Conservation (phyloP, 306 rosid genomes). For the Cicer cuneatum region DNA sequence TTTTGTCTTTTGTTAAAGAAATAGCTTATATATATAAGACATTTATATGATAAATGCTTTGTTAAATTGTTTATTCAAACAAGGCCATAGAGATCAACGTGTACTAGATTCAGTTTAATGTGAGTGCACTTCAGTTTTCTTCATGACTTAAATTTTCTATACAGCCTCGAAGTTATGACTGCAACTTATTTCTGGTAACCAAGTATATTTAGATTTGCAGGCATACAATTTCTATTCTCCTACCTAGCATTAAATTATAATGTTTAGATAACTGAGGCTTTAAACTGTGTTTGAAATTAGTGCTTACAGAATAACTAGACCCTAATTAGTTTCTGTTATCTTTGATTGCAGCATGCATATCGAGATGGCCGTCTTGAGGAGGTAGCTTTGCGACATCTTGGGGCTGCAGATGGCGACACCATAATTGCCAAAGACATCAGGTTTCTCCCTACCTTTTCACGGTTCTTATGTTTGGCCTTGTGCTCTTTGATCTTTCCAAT, state of each 20-base stretch:
- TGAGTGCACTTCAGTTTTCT: constrained; percentile 5
- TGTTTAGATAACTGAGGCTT: constrained; percentile 25
- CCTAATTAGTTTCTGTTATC: constrained; percentile 42
- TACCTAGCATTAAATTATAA: constrained; percentile 4
- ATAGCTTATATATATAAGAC: too few relatives aligned
- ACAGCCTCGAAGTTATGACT: background rate
- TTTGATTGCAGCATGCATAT: constrained; percentile 77
- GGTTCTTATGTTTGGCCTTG: constrained; percentile 2
- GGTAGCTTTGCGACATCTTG: constrained; percentile 82
- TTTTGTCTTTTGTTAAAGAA: too few relatives aligned
- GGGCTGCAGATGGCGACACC: constrained; percentile 81
- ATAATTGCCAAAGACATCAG: constrained; percentile 88
- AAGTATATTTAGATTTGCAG: constrained; percentile 23
- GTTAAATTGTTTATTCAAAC: too few relatives aligned
- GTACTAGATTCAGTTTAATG: constrained; percentile 8
- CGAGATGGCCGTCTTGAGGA: constrained; percentile 86
- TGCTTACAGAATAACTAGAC: constrained; percentile 22
- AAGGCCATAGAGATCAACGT: constrained; percentile 2
- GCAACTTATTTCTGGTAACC: constrained; percentile 18
- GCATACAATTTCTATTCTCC: constrained; percentile 32
- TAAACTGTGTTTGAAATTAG: constrained; percentile 13
- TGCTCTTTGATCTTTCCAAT: constrained; percentile 11
- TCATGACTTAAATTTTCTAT: background rate
- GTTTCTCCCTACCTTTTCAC: constrained; percentile 49
- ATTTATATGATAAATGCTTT: too few relatives aligned